phyloP scores from a whole-genome alignment of 495 filamentous ascomycete genomes.

The Penicillium egyptiacum region DNA sequence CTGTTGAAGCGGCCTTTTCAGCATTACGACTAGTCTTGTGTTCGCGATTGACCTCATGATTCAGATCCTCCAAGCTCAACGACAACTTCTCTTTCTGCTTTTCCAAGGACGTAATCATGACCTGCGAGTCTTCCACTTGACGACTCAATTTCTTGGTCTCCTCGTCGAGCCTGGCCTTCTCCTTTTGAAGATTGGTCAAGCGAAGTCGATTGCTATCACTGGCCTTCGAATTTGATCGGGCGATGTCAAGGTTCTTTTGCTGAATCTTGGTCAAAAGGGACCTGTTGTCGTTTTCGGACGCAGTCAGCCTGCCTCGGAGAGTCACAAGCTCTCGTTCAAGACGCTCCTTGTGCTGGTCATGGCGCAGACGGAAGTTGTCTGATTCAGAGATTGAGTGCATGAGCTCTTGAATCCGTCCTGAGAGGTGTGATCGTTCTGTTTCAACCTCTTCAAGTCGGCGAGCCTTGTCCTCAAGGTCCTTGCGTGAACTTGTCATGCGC shows the following conservation, averaged over 20 bases:
- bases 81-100: constrained; percentile 96
- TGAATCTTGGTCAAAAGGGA: constrained; percentile 93
- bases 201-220: constrained; percentile 82
- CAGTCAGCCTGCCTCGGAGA: constrained; percentile 82
- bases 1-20: constrained; percentile 83
- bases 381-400: constrained; percentile 84
- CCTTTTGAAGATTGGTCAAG: constrained; percentile 71
- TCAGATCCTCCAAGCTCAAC: constrained; percentile 85
- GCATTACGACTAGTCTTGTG: constrained; percentile 89
- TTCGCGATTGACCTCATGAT: constrained; percentile 87
- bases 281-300: constrained; percentile 97
- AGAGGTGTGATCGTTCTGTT: constrained; percentile 69
- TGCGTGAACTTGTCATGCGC: constrained; percentile 71
- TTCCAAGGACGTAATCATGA: constrained; percentile 81
- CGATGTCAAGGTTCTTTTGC: constrained; percentile 96
- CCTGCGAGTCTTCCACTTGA: constrained; percentile 83
- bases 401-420: constrained; percentile 74
- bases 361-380: constrained; percentile 77
- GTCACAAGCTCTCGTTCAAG: constrained; percentile 91
- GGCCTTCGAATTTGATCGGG: constrained; percentile 81
- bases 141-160: constrained; percentile 77
- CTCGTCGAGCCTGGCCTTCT: constrained; percentile 82
- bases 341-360: constrained; percentile 92
- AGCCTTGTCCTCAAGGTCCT: constrained; percentile 73
- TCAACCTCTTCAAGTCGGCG: constrained; percentile 72